These are phyloP conservation scores for Metschnikowia kunwiensis DNA, from an alignment of 805 yeast genomes.

Conservation along the genomic window DNA sequence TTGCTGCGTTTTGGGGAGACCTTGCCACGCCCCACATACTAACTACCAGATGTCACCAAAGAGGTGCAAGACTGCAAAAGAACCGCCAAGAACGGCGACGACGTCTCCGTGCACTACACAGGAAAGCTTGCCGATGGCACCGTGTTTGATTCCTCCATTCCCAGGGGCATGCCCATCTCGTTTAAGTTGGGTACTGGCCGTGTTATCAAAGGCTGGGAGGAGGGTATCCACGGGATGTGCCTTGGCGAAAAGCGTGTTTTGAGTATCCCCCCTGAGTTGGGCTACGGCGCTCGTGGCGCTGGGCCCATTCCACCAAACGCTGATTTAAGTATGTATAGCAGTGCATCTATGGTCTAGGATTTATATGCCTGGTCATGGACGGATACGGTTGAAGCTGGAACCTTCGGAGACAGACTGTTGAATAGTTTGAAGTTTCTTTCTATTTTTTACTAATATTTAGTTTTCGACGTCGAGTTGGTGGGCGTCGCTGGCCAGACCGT, in stretches of 20 bases:
- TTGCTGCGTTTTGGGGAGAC: no score
- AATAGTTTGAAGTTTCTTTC: background rate
- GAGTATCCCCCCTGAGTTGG: conserved; percentile 74
- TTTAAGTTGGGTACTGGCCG: conserved; percentile 75
- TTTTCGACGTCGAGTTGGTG: conserved; percentile 64
- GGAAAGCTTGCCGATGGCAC: conserved; percentile 68
- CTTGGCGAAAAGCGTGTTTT: conserved; percentile 81
- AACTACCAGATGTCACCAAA: conserved; percentile 17
- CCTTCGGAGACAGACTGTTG: no score
- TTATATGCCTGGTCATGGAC: no score
- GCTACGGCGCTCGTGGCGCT: conserved; percentile 73
- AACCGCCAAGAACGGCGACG: conserved; percentile 63
- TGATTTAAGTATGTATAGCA: conserved; percentile 47
- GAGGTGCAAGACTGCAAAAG: conserved; percentile 51
- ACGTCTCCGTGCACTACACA: conserved; percentile 71
- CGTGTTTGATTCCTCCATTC: conserved; percentile 70
- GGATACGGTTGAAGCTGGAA: background rate
- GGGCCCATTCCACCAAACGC: conserved; percentile 79
- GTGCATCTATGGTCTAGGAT: no score
- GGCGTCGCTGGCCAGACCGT: conserved; percentile 40
- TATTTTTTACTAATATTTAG: conserved; percentile 25
- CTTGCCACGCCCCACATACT: conserved; percentile 1
- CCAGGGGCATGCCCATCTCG: conserved; percentile 62
- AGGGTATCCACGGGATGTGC: conserved; percentile 75
- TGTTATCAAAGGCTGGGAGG: conserved; percentile 90